Evolutionary conservation across 352 stramenopile species (phyloP).

Genomic region (Pythium aquatile): DNA sequence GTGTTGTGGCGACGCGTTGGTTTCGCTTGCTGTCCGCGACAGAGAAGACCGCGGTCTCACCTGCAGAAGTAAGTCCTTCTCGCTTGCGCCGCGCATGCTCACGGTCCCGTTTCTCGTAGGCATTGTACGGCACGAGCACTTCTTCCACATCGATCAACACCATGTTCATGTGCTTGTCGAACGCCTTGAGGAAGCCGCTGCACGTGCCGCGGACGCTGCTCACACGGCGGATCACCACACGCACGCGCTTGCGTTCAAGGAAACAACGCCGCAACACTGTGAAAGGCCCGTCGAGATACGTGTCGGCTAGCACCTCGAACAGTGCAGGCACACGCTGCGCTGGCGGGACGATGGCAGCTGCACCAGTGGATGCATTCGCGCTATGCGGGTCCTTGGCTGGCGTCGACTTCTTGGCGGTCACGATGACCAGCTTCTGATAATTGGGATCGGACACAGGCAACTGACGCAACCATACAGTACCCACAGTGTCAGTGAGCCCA

Average conservation of each 20-base stretch:
- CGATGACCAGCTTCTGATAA: slow-evolving; percentile 38
- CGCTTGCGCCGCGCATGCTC: slow-evolving; percentile 17
- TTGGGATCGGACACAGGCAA: slow-evolving; percentile 66
- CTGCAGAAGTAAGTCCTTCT: background rate
- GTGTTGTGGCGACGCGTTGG: slow-evolving; percentile 36
- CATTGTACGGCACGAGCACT: slow-evolving; percentile 41
- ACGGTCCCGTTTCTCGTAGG: slow-evolving; percentile 40
- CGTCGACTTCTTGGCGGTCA: slow-evolving; percentile 31
- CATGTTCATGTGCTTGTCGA: slow-evolving; percentile 96
- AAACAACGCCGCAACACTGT: slow-evolving; percentile 79
- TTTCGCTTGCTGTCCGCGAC: slow-evolving; percentile 43
- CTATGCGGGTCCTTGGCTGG: slow-evolving; percentile 19
- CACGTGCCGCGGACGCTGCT: slow-evolving; percentile 91
- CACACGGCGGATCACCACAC: slow-evolving; percentile 88
- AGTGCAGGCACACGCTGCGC: slow-evolving; percentile 6
- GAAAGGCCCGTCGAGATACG: slow-evolving; percentile 84
- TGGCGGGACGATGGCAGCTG: background rate
- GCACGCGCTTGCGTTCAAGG: slow-evolving; percentile 70
- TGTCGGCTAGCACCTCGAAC: slow-evolving; percentile 36
- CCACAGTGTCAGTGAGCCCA: background rate
- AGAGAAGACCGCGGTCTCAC: slow-evolving; percentile 41
- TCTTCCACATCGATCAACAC: slow-evolving; percentile 91
- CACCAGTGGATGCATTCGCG: background rate
- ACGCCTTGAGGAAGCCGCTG: slow-evolving; percentile 90
- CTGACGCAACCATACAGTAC: slow-evolving; percentile 23